Base-by-base conservation (phyloP, 495 filamentous ascomycete genomes). In the Hypoxylon fuscum region DNA sequence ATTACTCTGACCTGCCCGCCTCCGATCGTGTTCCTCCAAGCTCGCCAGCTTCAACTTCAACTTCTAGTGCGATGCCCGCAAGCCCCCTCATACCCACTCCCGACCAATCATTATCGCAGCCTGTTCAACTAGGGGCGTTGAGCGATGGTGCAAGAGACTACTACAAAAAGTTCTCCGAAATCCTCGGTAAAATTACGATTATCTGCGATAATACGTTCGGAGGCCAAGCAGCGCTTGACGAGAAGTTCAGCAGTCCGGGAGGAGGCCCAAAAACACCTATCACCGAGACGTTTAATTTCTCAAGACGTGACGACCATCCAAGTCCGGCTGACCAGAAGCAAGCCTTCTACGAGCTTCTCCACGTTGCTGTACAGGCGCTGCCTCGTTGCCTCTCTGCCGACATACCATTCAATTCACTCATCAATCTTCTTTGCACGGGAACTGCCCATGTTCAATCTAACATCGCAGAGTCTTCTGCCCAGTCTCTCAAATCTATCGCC, bases 121-220 rank as follows among this genome's bases (percentile, higher is more conserved):
- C 94, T 6, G 90, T 97, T 2, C 84, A 89, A 27, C 85, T 86
- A 2, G 83, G 86, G 18, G 85, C 85, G 29, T 81, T 98, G 34
- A 85, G 82, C 45, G 90, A 94, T 25, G 85, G 86, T 25, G 85
- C 91, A 1, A 90, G 85, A 64, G 90, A 90, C 29, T 93, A 92
- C 68, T 96, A 97, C 68, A 79, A 86, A 32, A 87, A 86, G 32
- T 99, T 99, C 69, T 98, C 92, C 68, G 92, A 97, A 67, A 93
- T 97, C 5, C 78, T 99, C 6, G 93, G 94, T 21, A 95, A 96
- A 70, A 96, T 99, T 41, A 96, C 93, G 1, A 87, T 97, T 25
- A 86, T 98, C 9, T 98, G 95, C 73, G 94, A 98, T 72, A 94
- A 95, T 58, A 90, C 94, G 5, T 98, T 98, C 73, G 96, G 96